Evolutionary conservation across 108 stramenopile species (phyloP).

Genomic region (Conticribra weissflogii): DNA sequence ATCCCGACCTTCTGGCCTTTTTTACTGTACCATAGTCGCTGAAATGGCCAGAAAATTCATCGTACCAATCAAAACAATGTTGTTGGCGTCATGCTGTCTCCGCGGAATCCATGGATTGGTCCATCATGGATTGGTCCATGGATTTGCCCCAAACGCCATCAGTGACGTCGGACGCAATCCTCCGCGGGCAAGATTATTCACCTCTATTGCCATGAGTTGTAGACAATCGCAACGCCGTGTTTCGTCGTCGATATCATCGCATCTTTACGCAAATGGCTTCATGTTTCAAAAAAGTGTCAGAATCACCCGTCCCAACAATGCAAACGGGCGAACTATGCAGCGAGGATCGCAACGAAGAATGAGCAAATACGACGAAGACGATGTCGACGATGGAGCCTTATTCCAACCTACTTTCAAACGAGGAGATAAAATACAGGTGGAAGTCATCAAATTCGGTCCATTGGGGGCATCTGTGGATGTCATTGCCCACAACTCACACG

Average conservation of each 20-base stretch:
- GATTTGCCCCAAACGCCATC: neutral
- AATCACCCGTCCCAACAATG: neutral
- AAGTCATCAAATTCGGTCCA: conserved; percentile 78
- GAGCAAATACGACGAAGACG: conserved; percentile 1
- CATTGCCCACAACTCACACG: conserved; percentile 62
- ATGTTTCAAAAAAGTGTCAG: neutral
- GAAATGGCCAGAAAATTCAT: neutral
- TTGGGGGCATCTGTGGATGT: conserved; percentile 79
- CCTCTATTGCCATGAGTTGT: neutral
- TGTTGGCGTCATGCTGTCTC: neutral
- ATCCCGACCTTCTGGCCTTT: too few relatives aligned
- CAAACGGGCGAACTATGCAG: neutral
- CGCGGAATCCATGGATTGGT: neutral
- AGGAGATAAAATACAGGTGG: conserved; percentile 76
- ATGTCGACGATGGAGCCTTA: conserved; percentile 13
- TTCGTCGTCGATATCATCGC: neutral
- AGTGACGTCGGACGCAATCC: neutral
- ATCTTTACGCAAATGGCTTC: neutral
- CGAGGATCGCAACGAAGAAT: neutral
- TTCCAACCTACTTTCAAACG: conserved; percentile 53
- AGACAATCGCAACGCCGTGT: neutral
- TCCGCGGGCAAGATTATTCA: too few relatives aligned
- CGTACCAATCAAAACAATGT: neutral
- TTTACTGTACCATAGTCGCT: too few relatives aligned
- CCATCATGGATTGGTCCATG: too few relatives aligned